Base-by-base conservation (phyloP, 2,329 filamentous ascomycete species). In the Cladosporium oxysporum region DNA sequence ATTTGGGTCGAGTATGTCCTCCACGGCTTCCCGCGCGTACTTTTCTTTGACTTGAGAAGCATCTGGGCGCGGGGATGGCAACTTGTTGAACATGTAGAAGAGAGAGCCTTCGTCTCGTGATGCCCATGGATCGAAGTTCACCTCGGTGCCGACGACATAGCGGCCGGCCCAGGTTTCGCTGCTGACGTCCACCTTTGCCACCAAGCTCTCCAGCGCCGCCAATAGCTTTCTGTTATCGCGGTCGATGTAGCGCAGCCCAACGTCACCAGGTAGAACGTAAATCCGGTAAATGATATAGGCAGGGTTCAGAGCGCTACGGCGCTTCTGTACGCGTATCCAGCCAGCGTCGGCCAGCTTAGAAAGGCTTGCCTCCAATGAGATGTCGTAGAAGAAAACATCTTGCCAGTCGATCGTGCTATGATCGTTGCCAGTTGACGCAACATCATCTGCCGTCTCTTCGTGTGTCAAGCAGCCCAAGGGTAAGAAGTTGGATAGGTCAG, bases 31-130 rank as follows among this genome's bases (percentile, higher is more conserved):
- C 58, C 81, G 82, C 1, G 83, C 79, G 66, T 87, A 83, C 0
- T 77, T 75, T 65, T 88, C 84, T 0, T 72, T 67, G 8, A 91
- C 79, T 0, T 72, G 69, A 0, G 80, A 77, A 0, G 83, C 79
- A n/a, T 78, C 74, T 1, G 91, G 90, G 2, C 80, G 75, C 0
- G 91, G 91, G 0, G 90, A 91, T 0, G 89, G 87, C 1, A 93
- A 82, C 2, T 80, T 86, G 75, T 93, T 93, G 81, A 93, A 93
- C 57, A 92, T 79, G 31, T 88, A 83, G 58, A 92, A 85, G 0
- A 93, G 78, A 0, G 89, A 89, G 1, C 79, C 73, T 11, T 83
- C 76, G 21, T 84, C 79, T 16, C 76, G 69, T 1, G 74, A 76
- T 8, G 81, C 77, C 72, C 80, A 80, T 6, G 75, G 67, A 64